Base-by-base conservation (phyloP, 768 basidiomycete genomes). In the Trametes villosa region DNA sequence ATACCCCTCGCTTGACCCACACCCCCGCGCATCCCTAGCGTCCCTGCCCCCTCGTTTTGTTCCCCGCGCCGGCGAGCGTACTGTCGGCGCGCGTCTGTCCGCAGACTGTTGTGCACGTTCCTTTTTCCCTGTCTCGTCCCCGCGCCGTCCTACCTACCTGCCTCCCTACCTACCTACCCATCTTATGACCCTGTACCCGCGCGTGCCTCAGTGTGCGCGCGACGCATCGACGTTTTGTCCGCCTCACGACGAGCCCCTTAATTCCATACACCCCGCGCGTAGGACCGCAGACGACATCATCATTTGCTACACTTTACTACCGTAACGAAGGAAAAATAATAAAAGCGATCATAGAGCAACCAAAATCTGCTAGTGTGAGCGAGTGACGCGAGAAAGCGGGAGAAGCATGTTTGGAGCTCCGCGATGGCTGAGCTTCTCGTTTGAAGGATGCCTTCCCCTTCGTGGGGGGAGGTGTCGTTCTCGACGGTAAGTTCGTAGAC, bases 241-340 rank as follows among this genome's bases (percentile, higher is more conserved):
- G n/a, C 15, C 38, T 58, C 42, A 53, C 46, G 57, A 63, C 55
- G 62, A 54, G 56, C 59, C 34, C 40, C 50, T 46, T 57, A 53
- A 45, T 53, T 48, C 52, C 38, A 56, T 54, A 34, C 48, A 57
- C 52, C 49, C 40, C 33, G 42, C 51, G 61, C 61, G 61, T 58
- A 53, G 55, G 61, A 53, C 50, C 29, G 57, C 56, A 59, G 57
- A 58, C 41, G 62, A 63, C 57, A 58, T 48, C 53, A 13, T n/a
- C n/a, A n/a, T 49, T 63, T 58, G 49, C 46, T 57, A 63, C 47
- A 62, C 55, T 51, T 42, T 44, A 34, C 57, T 63, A 63, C 46
- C 27, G 48, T 63, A 54, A 59, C 62, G 62, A 63, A 58, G 46
- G 61, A 61, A 56, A 57, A 57, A 34, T 58, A 59, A 59, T 50